A percentile compares a stretch with the other conserved stretches of the same genome.
Conservation (phyloP, 169 alveolate genomes). For the Cryptosporidium canis region DNA sequence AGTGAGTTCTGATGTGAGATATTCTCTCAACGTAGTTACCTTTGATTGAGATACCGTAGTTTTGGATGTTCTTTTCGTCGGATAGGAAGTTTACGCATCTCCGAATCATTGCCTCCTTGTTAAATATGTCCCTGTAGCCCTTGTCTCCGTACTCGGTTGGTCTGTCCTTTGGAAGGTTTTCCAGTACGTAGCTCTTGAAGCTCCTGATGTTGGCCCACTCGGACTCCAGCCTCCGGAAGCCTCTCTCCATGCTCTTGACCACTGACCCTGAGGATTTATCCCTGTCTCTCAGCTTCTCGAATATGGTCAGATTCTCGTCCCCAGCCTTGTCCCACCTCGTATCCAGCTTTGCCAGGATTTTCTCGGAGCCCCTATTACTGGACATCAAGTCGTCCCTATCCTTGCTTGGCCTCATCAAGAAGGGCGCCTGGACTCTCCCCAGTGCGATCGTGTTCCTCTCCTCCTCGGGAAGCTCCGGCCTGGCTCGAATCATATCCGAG, state of each 20-base stretch:
- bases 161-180: conserved; percentile 15
- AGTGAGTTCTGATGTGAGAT: conserved; percentile 23
- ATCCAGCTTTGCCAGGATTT: conserved; percentile 28
- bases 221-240: background rate
- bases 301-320: background rate
- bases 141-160: conserved; percentile 38
- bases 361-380: background rate
- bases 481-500: background rate
- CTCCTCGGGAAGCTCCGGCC: conserved; percentile 11
- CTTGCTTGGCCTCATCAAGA: background rate
- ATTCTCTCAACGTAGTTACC: conserved; percentile 50
- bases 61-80: background rate
- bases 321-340: conserved; percentile 42
- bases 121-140: conserved; percentile 39
- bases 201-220: conserved; percentile 17
- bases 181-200: conserved; percentile 7
- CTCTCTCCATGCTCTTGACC: background rate
- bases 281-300: background rate
- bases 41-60: conserved; percentile 21
- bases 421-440: conserved; percentile 19
- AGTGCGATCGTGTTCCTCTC: conserved; percentile 9
- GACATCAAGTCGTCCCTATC: background rate
- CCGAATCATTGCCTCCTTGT: conserved; percentile 49
- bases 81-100: conserved; percentile 50
- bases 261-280: background rate